Base-by-base conservation (phyloP, 176 grass and related monocot species). In the Carex pumila region DNA sequence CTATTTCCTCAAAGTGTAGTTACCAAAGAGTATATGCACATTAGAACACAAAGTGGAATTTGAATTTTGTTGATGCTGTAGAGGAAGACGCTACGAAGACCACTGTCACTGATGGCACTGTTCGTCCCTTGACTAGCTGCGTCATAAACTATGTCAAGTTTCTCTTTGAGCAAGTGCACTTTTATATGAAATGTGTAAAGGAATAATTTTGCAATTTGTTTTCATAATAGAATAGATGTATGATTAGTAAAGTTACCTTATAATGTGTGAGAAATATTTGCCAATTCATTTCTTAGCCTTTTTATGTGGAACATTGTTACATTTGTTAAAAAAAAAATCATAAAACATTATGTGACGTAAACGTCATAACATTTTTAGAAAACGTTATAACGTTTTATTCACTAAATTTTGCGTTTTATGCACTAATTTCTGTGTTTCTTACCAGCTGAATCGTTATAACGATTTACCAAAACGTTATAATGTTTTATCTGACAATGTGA, bases 121-220 rank as follows among this genome's bases (percentile, higher is more conserved):
- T 99, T 14, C 96, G 95, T 65, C 96, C 96, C 84, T 86, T 99
- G 81, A 99, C 91, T 0, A 95, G 89, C 89, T 99, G 95, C 13
- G 96, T 99, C 37, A 95, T 99, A 85, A 99, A 95, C 65, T 94
- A 94, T 58, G 93, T 99, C 81, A 99, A 99, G 61, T 92, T 99
- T 68, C 86, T 99, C 25, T 99, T 99, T 6, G 91, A 99, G 96
- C 95, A 90, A 90, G 96, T 92, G n/a, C 18, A 47, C 37, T 64
- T 50, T 57, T 2, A 25, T 25, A 0, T 25, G 25, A 25, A 25
- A 25, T 25, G 25, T 25, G 25, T 25, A 25, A 25, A 25, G 25
- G 25, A 0, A 25, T 25, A 6, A 71, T 13, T 25, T 34, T 80
- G 85, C 61, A 34, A 78, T 37, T 31, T 7, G 11, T 65, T 81